Base-by-base conservation (phyloP, 1,284 basidiomycete species). In the Ceratobasidium sp. region DNA sequence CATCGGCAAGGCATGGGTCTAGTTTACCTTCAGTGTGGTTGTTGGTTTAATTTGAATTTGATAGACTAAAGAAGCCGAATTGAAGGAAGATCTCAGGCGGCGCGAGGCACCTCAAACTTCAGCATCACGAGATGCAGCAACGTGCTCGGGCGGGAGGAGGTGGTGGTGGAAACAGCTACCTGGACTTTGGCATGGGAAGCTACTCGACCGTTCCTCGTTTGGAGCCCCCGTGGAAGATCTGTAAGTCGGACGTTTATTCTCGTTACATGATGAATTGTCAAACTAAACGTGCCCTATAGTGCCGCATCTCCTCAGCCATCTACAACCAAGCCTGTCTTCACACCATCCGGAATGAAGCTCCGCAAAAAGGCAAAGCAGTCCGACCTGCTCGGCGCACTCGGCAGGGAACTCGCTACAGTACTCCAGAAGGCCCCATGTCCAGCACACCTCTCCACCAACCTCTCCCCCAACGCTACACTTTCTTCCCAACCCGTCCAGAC, bases 81-180 rank as follows among this genome's bases (percentile, higher is more conserved):
- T 97, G 3, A 99, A 99, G 82, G 98, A 99, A 82, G 98, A 98
- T 81, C 91, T 99, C 80, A 99, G 98, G 82, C 90, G 98, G 64
- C 91, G 97, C 98, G 2, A 98, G 98, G 81, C 96, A 98, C 80
- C 90, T 99, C 78, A 98, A 99, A 82, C 94, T 98, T 90, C 98
- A 99, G 81, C 90, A 97, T 50, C 87, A 97, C 57, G 96, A 98
- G 80, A 94, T 96, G 81, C 94, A 96, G 77, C 86, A 89, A 73
- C 89, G 94, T 59, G 82, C 86, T n/a, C 81, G 84, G 18, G 83
- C 85, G 13, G 81, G 82, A 41, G 83, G 86, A 47, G 77, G 77
- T 21, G 81, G 80, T 4, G 81, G 81, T 5, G 84, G 84, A 13
- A 82, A 81, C 64, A 83, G 84, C 76, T 91, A 89, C 80, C 84